phyloP scores from a whole-genome alignment of 305 asterid species.

The Solanum hybrid region DNA sequence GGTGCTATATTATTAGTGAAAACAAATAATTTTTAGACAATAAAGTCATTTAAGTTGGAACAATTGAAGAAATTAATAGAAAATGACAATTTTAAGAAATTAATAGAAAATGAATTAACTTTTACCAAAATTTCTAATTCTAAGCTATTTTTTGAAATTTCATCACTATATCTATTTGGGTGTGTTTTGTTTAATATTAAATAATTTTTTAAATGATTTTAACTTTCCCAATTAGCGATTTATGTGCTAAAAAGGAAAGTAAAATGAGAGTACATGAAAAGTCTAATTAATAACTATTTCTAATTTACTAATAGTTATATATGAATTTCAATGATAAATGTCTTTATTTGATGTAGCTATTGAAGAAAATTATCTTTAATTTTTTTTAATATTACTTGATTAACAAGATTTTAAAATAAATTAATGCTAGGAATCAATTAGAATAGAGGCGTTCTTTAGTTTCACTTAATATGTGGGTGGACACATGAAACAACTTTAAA shows the following conservation, averaged over 20 bases:
- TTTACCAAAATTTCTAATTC: too few relatives aligned
- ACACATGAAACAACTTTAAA: too few relatives aligned
- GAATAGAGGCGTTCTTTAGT: too few relatives aligned
- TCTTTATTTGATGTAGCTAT: background rate
- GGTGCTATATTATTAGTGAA: background rate
- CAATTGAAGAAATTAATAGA: background rate
- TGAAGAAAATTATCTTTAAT: background rate
- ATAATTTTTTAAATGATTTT: too few relatives aligned
- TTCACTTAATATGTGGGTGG: too few relatives aligned
- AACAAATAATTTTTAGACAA: background rate
- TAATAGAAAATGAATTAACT: too few relatives aligned
- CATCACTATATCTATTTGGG: background rate
- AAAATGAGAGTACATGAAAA: too few relatives aligned
- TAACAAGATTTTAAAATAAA: too few relatives aligned
- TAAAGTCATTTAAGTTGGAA: background rate
- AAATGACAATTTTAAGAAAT: background rate
- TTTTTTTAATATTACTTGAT: background rate
- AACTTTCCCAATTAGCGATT: background rate
- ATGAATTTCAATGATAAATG: background rate
- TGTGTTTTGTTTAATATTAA: too few relatives aligned
- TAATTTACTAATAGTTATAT: background rate
- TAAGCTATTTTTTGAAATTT: too few relatives aligned
- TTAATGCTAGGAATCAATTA: background rate
- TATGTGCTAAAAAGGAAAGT: too few relatives aligned
- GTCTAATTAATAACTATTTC: too few relatives aligned